Evolutionary conservation across 2,329 filamentous ascomycete genomes (phyloP).

Genomic region (Phialophora expanda): DNA sequence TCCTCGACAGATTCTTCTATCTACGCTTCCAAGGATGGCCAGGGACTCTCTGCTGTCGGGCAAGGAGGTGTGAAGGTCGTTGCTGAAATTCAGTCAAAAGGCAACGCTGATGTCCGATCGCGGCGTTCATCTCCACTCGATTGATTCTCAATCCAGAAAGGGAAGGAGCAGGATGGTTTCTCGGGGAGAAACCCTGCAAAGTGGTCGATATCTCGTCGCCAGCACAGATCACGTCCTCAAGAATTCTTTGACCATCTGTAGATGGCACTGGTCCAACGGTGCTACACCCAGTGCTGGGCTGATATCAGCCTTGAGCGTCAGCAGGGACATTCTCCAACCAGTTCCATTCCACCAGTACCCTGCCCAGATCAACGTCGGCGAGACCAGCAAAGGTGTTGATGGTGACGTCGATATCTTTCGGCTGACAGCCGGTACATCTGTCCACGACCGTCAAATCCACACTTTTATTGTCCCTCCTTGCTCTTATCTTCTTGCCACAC

Average conservation of each 20-base stretch:
- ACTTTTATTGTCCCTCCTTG: slow-evolving; percentile 59
- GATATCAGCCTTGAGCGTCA: slow-evolving; percentile 24
- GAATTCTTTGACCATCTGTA: background rate
- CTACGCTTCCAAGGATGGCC: background rate
- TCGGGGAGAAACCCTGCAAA: background rate
- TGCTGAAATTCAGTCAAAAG: background rate
- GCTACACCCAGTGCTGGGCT: background rate
- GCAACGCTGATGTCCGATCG: slow-evolving; percentile 24
- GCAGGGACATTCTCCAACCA: slow-evolving; percentile 53
- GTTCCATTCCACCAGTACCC: slow-evolving; percentile 57
- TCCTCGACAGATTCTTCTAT: slow-evolving; percentile 13
- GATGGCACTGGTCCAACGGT: background rate
- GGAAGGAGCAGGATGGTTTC: slow-evolving; percentile 5
- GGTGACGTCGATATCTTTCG: slow-evolving; percentile 58
- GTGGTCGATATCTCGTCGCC: background rate
- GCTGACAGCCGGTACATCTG: slow-evolving; percentile 61
- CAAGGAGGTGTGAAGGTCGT: background rate
- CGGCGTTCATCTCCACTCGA: slow-evolving; percentile 26
- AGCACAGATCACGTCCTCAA: background rate
- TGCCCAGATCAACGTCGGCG: slow-evolving; percentile 53
- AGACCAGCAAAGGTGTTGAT: slow-evolving; percentile 55
- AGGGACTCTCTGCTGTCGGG: background rate
- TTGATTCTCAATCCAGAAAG: background rate
- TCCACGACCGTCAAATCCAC: slow-evolving; percentile 71
- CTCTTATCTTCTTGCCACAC: slow-evolving; percentile 70